Evolutionary conservation across 2,329 filamentous ascomycete genomes (phyloP).

Genomic region (Bertia moriformis): DNA sequence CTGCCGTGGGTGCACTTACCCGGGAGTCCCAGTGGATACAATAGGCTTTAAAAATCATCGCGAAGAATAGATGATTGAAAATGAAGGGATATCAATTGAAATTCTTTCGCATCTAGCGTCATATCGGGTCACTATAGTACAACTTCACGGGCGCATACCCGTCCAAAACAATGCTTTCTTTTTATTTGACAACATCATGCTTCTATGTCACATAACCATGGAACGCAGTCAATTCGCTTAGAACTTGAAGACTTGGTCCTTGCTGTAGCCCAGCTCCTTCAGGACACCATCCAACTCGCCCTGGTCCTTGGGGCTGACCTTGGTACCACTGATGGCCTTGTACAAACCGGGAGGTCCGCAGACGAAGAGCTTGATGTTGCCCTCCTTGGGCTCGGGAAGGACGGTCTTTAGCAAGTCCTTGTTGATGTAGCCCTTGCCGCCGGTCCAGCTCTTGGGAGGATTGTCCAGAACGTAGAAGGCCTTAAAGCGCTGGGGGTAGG

Average conservation of each 20-base stretch:
- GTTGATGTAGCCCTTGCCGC: slow-evolving; percentile 49
- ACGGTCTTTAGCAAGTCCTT: slow-evolving; percentile 63
- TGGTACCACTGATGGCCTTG: slow-evolving; percentile 55
- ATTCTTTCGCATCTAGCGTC: no score
- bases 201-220: no score
- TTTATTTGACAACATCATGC: no score
- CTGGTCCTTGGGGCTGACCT: slow-evolving; percentile 56
- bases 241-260: slow-evolving; percentile 65
- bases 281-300: slow-evolving; percentile 51
- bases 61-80: no score
- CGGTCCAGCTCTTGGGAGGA: slow-evolving; percentile 47
- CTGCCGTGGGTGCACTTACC: no score
- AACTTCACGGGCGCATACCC: no score
- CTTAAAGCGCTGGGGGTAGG: slow-evolving; percentile 56
- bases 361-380: slow-evolving; percentile 62
- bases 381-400: slow-evolving; percentile 55
- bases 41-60: no score
- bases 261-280: slow-evolving; percentile 54
- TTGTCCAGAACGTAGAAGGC: slow-evolving; percentile 62
- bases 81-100: no score
- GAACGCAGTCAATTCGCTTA: no score
- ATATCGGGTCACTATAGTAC: no score
- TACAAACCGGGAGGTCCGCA: slow-evolving; percentile 59
- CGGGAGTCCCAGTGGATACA: no score
- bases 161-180: no score